Evolutionary conservation across 2,329 filamentous ascomycete species (phyloP).

Genomic region (Sclerotinia borealis): DNA sequence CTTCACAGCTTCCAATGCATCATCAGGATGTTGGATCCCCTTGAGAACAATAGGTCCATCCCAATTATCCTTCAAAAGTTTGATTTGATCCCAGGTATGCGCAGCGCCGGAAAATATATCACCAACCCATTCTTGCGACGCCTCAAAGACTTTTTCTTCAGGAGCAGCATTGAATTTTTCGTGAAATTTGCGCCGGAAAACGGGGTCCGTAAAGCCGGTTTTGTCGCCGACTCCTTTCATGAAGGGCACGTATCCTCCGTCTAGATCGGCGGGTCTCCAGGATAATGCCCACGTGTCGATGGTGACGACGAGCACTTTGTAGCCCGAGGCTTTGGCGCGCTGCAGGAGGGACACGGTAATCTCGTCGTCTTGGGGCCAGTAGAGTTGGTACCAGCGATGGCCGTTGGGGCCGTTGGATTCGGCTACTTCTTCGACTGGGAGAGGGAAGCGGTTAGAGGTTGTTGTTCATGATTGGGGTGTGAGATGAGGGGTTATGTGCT

Average conservation of each 20-base stretch:
- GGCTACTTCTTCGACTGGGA: slow-evolving; percentile 61
- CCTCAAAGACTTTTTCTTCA: slow-evolving; percentile 40
- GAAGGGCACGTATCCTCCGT: slow-evolving; percentile 56
- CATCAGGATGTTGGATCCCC: slow-evolving; percentile 46
- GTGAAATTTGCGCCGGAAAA: slow-evolving; percentile 53
- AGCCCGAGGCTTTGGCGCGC: slow-evolving; percentile 57
- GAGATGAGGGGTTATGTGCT: not conserved
- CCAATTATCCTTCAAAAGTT: slow-evolving; percentile 54
- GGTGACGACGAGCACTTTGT: slow-evolving; percentile 62
- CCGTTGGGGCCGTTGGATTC: slow-evolving; percentile 47
- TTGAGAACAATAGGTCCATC: slow-evolving; percentile 59
- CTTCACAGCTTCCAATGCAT: slow-evolving; percentile 41
- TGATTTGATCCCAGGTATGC: slow-evolving; percentile 57
- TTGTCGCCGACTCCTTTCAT: slow-evolving; percentile 51
- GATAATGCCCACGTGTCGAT: slow-evolving; percentile 64
- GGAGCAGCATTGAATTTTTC: slow-evolving; percentile 42
- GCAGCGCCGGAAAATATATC: slow-evolving; percentile 46
- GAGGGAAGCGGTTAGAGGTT: slow-evolving; percentile 19
- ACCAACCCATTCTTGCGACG: slow-evolving; percentile 46
- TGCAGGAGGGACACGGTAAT: slow-evolving; percentile 57
- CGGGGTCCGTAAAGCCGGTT: slow-evolving; percentile 61
- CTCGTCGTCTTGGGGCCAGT: slow-evolving; percentile 63
- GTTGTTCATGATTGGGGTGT: not conserved
- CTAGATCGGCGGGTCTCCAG: slow-evolving; percentile 65
- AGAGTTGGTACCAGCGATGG: slow-evolving; percentile 66